These are phyloP conservation scores for Paracamarosporium sp. DNA, from an alignment of 2,329 filamentous ascomycete species.

Conservation along the genomic window DNA sequence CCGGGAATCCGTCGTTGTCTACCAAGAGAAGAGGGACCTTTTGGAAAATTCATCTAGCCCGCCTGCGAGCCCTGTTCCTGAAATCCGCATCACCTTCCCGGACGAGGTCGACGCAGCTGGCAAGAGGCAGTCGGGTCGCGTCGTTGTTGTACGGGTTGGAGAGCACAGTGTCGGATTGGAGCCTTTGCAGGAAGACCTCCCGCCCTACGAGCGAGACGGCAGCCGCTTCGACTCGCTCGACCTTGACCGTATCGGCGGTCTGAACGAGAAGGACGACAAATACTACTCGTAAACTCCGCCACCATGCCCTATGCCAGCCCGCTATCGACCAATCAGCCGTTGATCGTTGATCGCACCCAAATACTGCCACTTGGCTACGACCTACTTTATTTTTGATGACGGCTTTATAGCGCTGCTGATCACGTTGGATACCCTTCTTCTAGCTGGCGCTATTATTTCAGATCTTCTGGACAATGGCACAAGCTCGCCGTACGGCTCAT, in stretches of 20 bases:
- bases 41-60: conserved; percentile 77
- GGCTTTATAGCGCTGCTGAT: conserved; percentile 31
- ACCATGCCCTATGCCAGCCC: not conserved
- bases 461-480: conserved; percentile 20
- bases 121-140: conserved; percentile 80
- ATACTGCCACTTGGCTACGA: conserved; percentile 47
- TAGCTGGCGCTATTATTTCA: conserved; percentile 20
- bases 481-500: conserved; percentile 26
- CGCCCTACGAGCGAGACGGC: conserved; percentile 86
- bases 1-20: conserved; percentile 75
- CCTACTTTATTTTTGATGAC: conserved; percentile 38
- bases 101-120: conserved; percentile 88
- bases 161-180: conserved; percentile 89
- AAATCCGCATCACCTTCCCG: conserved; percentile 98
- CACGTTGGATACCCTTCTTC: conserved; percentile 31
- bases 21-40: conserved; percentile 80
- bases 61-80: conserved; percentile 80
- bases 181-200: conserved; percentile 79
- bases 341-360: not conserved
- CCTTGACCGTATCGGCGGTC: conserved; percentile 89
- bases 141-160: conserved; percentile 89
- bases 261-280: conserved; percentile 85
- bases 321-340: conserved; percentile 21
- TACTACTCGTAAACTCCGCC: conserved; percentile 35
- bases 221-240: conserved; percentile 91